Evolutionary conservation across 164 flowering plant genomes (phyloP), one percentile per base, ranked within the genome.

Genomic region (Annona cherimola): DNA sequence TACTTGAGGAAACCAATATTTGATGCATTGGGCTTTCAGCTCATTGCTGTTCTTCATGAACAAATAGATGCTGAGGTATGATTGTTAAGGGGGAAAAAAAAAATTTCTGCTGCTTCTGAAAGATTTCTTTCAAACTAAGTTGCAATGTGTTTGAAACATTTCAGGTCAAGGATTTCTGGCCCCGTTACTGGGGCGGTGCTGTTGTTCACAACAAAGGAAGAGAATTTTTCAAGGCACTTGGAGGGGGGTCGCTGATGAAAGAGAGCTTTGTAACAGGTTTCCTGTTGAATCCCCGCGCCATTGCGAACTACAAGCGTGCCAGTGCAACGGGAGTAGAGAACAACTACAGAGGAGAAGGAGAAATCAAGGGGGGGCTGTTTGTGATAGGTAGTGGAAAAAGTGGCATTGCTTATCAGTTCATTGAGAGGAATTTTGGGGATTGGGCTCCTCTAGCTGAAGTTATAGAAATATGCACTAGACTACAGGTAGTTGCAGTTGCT

Each of bases 111-210:
- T 12, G 9, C 57, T 9, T 50, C 57, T 16, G 9, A 11, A 11
- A 50, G 9, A 16, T 16, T 50, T 2, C 14, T 50, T 16, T 50
- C 14, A 16, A 50, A 50, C 57, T 50, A 50, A 50, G 14, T 50
- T 3, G 3, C 14, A 12, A 50, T 50, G 9, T 50, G 18, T 50
- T 50, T 11, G 9, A 57, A 4, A 65, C n/a, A 40, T 63, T 74
- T 64, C 79, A 89, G 97, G 84, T 91, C 16, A 86, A 76, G 68
- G 89, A 91, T 73, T 88, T 91, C 76, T 91, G 97, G 97, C 97
- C 97, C 9, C 84, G 86, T 14, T 89, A 88, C 66, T 91, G 97
- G 94, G 94, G 92, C 43, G 94, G 97, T 20, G 81, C 73, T 12
- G 86, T 88, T 50, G 46, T 88, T 71, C 76, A 69, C 61, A 91